Percentiles rank a stretch among this genome's conserved stretches.
Conservation (phyloP, 2,329 filamentous ascomycete genomes). For the Dactylellina leptospora region DNA sequence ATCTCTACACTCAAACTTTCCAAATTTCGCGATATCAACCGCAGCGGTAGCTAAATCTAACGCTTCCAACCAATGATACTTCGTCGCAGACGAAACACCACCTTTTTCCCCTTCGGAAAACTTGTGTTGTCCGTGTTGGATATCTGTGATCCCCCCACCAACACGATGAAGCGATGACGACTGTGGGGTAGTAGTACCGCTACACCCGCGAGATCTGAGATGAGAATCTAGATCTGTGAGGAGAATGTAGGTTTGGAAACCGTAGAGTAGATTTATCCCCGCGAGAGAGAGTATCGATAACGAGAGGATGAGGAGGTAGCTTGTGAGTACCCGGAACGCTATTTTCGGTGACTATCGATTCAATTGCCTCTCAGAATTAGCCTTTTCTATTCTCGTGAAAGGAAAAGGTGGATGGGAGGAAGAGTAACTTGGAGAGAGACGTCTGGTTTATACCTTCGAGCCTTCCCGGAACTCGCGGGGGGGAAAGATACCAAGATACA, state of each 20-base stretch:
- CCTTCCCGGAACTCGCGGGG: no score
- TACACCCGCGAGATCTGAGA: no score
- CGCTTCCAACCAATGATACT: conserved; percentile 33
- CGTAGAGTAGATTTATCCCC: conserved; percentile 8
- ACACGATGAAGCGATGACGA: background rate
- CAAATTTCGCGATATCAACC: background rate
- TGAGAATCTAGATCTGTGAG: conserved; percentile 5
- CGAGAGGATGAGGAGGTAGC: conserved; percentile 11
- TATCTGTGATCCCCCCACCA: conserved; percentile 4
- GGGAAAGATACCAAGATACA: no score
- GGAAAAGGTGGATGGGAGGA: no score
- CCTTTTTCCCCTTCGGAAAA: no score
- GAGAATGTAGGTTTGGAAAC: background rate
- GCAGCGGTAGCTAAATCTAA: conserved; percentile 23
- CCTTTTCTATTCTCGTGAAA: no score
- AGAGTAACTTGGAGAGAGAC: no score
- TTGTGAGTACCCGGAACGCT: conserved; percentile 7
- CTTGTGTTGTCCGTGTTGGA: conserved; percentile 45
- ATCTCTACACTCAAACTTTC: background rate
- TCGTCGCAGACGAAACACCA: no score
- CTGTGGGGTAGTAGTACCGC: conserved; percentile 1
- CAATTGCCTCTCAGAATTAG: background rate
- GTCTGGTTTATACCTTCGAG: no score
- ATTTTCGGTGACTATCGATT: conserved; percentile 2
- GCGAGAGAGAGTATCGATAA: conserved; percentile 9